phyloP scores from a whole-genome alignment of 2,329 filamentous ascomycete species.

The Xylariales sp. region DNA sequence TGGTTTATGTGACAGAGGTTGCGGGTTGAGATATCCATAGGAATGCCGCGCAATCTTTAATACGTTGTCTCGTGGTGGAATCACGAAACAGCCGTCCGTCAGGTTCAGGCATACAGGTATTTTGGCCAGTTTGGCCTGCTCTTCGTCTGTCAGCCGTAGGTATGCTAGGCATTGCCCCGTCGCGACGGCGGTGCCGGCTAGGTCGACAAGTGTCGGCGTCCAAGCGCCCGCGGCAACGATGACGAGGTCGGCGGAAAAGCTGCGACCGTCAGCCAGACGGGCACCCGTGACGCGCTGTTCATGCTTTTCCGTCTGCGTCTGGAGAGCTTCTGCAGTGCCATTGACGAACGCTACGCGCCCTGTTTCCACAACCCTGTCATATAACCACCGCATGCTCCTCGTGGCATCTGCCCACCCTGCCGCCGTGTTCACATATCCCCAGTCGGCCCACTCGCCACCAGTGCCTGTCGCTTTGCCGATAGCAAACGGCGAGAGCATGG shows the following conservation, averaged over 20 bases:
- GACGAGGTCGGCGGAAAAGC: slow-evolving; percentile 74
- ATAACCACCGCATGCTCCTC: slow-evolving; percentile 73
- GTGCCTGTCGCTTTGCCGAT: slow-evolving; percentile 61
- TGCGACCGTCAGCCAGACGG: slow-evolving; percentile 60
- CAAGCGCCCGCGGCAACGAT: slow-evolving; percentile 89
- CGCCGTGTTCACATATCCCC: slow-evolving; percentile 78
- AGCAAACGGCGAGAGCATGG: slow-evolving; percentile 58
- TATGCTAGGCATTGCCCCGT: slow-evolving; percentile 87
- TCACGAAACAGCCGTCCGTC: slow-evolving; percentile 77
- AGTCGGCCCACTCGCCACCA: slow-evolving; percentile 66
- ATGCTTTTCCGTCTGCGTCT: slow-evolving; percentile 38
- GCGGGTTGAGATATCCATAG: slow-evolving; percentile 73
- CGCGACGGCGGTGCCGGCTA: slow-evolving; percentile 79
- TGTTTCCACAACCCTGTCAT: slow-evolving; percentile 63
- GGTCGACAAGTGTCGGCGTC: slow-evolving; percentile 81
- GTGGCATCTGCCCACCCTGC: slow-evolving; percentile 87
- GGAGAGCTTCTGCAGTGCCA: slow-evolving; percentile 59
- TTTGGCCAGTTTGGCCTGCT: slow-evolving; percentile 72
- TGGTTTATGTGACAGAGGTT: slow-evolving; percentile 48
- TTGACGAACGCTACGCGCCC: slow-evolving; percentile 67
- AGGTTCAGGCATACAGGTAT: slow-evolving; percentile 81
- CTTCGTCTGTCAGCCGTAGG: slow-evolving; percentile 76
- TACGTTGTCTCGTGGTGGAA: slow-evolving; percentile 71
- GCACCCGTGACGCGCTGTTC: slow-evolving; percentile 65
- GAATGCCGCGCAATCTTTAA: slow-evolving; percentile 78